Percentiles rank a stretch among this genome's conserved stretches.
Evolutionary conservation across 768 basidiomycete species (phyloP).

Genomic region (Mycena kentingensis): DNA sequence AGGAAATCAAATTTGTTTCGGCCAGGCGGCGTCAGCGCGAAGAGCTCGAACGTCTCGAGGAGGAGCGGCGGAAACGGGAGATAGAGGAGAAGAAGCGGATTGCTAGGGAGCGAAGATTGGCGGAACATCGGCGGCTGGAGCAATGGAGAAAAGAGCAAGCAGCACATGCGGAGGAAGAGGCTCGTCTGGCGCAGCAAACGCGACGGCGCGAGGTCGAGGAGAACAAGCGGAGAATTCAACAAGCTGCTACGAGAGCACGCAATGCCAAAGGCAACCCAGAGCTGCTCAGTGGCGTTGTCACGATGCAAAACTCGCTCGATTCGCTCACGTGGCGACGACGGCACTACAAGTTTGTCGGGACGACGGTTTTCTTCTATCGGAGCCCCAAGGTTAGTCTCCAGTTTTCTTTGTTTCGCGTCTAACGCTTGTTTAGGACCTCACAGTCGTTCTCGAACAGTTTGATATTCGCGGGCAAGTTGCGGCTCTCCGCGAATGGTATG

Average conservation of each 20-base stretch:
- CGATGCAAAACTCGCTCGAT: conserved; percentile 57
- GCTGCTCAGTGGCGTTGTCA: conserved; percentile 58
- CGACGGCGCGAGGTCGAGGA: conserved; percentile 44
- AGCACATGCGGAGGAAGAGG: conserved; percentile 45
- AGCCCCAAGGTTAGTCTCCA: conserved; percentile 47
- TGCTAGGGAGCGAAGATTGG: conserved; percentile 50
- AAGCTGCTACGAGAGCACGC: conserved; percentile 45
- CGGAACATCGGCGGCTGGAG: conserved; percentile 53
- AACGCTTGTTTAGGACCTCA: conserved; percentile 36
- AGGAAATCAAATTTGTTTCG: conserved; percentile 41
- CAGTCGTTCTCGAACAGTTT: conserved; percentile 43
- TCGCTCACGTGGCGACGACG: conserved; percentile 62
- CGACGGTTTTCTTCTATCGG: conserved; percentile 49
- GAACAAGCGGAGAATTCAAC: conserved; percentile 48
- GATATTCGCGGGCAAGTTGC: conserved; percentile 48
- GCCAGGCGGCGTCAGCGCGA: conserved; percentile 41
- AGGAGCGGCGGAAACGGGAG: conserved; percentile 45
- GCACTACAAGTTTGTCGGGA: conserved; percentile 59
- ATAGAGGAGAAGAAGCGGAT: conserved; percentile 49
- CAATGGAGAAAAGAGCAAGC: conserved; percentile 55
- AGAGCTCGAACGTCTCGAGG: conserved; percentile 44
- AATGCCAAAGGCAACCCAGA: conserved; percentile 35
- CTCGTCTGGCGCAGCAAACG: conserved; percentile 45
- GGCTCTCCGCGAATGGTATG: conserved; percentile 60
- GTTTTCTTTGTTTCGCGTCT: background rate